phyloP scores from a whole-genome alignment of 495 filamentous ascomycete genomes.

The Neurospora sp. region DNA sequence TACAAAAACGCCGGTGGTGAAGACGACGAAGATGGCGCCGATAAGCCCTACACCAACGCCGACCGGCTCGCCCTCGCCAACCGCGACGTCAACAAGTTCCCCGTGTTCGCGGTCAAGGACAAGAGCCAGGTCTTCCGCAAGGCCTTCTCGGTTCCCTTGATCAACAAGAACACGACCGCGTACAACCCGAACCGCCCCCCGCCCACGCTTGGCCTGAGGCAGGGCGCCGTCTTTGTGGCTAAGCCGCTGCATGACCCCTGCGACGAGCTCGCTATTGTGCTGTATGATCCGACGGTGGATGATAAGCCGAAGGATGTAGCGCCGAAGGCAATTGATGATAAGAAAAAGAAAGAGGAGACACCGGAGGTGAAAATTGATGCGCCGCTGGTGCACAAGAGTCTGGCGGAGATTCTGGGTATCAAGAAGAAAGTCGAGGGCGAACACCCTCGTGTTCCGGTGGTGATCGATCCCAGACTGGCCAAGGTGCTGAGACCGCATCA shows the following conservation, averaged over 20 bases:
- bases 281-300: slow-evolving; percentile 92
- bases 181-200: slow-evolving; percentile 75
- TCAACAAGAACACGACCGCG: slow-evolving; percentile 60
- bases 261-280: slow-evolving; percentile 91
- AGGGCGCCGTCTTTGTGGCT: slow-evolving; percentile 74
- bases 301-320: slow-evolving; percentile 52
- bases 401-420: slow-evolving; percentile 91
- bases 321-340: slow-evolving; percentile 28
- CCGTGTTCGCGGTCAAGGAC: slow-evolving; percentile 82
- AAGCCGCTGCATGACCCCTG: slow-evolving; percentile 90
- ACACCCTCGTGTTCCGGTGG: slow-evolving; percentile 83
- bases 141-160: slow-evolving; percentile 75
- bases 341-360: slow-evolving; percentile 25
- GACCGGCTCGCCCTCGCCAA: slow-evolving; percentile 80
- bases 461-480: slow-evolving; percentile 85
- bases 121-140: slow-evolving; percentile 72
- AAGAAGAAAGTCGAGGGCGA: slow-evolving; percentile 79
- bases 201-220: slow-evolving; percentile 76
- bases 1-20: slow-evolving; percentile 75
- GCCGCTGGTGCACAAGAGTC: slow-evolving; percentile 80
- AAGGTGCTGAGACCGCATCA: slow-evolving; percentile 96
- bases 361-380: slow-evolving; percentile 55
- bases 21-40: slow-evolving; percentile 59
- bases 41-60: slow-evolving; percentile 81
- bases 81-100: slow-evolving; percentile 80